Evolutionary conservation across 1,284 basidiomycete genomes (phyloP), one percentile per base, ranked within the genome.

Genomic region (Boletus semigastroideus): DNA sequence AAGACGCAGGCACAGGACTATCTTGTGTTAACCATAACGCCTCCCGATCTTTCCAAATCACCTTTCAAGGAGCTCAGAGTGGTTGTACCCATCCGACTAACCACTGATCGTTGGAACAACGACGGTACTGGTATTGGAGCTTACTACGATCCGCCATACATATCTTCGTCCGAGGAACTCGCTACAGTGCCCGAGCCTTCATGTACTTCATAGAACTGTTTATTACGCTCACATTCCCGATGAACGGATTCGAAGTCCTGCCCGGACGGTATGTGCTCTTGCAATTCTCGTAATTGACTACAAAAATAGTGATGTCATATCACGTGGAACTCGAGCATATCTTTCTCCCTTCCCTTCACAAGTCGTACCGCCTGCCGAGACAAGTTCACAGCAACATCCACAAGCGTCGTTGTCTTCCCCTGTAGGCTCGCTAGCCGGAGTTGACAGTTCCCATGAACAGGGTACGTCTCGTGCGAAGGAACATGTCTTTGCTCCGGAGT

Each of bases 51-150:
- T 10, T 61, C 67, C 16, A 82, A 79, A 58, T 73, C 78, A 4
- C 74, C 79, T 1, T 86, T 87, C 65, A 67, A 62, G 47, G 82
- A 84, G 46, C 68, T 87, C 31, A 77, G 86, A 12, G 74, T 78
- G 50, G 74, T 78, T 22, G 70, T 87, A 16, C 84, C 85, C 12
- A 69, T 89, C 25, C 79, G 79, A n/a, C 68, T 89, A n/a, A 78
- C 79, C 5, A 88, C 86, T 4, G 84, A 89, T 59, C 64, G 74
- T 5, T 87, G 78, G 78, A 72, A 67, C 37, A 62, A 71, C n/a
- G 77, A 79, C 54, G 69, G 69, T 27, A 61, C 66, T 12, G 70
- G 72, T 11, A 54, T 73, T n/a, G 69, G 65, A 16, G 58, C 49
- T 14, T 55, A 25, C 25, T 7, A 48, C 40, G 67, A 63, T 22